Percentiles rank a stretch among this genome's conserved stretches.
Evolutionary conservation across 2,329 filamentous ascomycete genomes (phyloP).

Genomic region (Ophiostoma novo-ulmi): DNA sequence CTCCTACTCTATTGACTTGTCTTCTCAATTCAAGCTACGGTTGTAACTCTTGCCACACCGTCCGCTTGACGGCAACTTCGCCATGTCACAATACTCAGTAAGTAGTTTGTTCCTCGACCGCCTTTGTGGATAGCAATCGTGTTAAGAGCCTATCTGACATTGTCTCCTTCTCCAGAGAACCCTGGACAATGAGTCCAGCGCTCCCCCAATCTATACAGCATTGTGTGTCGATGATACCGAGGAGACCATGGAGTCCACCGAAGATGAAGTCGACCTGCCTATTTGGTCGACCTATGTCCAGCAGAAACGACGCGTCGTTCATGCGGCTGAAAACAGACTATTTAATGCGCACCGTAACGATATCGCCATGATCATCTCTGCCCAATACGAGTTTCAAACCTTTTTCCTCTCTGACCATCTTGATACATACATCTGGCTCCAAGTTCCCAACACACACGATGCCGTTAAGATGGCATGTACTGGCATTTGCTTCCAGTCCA

Average conservation of each 20-base stretch:
- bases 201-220: background rate
- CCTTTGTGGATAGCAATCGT: background rate
- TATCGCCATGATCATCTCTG: slow-evolving; percentile 23
- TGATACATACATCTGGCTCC: slow-evolving; percentile 27
- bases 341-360: slow-evolving; percentile 19
- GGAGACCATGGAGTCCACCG: background rate
- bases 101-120: background rate
- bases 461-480: slow-evolving; percentile 24
- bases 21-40: background rate
- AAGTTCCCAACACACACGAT: slow-evolving; percentile 13
- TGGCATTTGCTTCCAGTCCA: slow-evolving; percentile 19
- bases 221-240: background rate
- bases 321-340: background rate
- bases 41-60: too few relatives aligned
- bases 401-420: slow-evolving; percentile 21
- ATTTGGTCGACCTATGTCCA: background rate
- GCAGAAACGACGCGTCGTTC: too few relatives aligned
- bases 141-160: background rate
- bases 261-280: background rate
- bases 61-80: too few relatives aligned
- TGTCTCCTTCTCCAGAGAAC: background rate
- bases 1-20: background rate
- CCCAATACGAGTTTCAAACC: slow-evolving; percentile 25
- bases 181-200: background rate
- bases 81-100: background rate